Evolutionary conservation across 2,329 filamentous ascomycete genomes (phyloP).

Genomic region (Curvularia eragrostidis): DNA sequence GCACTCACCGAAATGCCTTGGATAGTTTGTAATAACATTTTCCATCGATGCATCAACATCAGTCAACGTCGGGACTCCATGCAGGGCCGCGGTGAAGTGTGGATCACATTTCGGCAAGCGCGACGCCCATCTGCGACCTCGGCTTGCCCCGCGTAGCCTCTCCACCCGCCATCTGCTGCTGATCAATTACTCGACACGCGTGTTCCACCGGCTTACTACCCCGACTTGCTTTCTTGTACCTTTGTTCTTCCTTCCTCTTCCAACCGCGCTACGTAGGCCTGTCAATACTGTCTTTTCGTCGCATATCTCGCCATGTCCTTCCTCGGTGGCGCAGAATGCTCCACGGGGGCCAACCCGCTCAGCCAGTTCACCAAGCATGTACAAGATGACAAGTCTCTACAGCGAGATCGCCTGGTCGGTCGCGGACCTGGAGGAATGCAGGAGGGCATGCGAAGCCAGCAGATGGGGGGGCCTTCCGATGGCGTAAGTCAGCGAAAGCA

Average conservation of each 20-base stretch:
- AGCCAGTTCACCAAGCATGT: slow-evolving; percentile 98
- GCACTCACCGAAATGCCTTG: slow-evolving; percentile 1
- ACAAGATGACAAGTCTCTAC: slow-evolving; percentile 92
- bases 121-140: slow-evolving; percentile 19
- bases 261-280: slow-evolving; percentile 8
- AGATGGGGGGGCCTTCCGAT: slow-evolving; percentile 74
- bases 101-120: slow-evolving; percentile 6
- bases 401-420: slow-evolving; percentile 86
- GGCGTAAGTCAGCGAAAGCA: slow-evolving; percentile 37
- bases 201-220: slow-evolving; percentile 4
- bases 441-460: slow-evolving; percentile 78
- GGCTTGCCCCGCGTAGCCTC: slow-evolving; percentile 26
- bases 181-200: slow-evolving; percentile 27
- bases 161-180: slow-evolving; percentile 32
- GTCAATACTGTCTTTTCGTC: background rate
- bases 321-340: slow-evolving; percentile 94
- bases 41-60: background rate
- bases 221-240: slow-evolving; percentile 10
- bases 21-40: slow-evolving; percentile 18
- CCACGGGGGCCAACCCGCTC: slow-evolving; percentile 91
- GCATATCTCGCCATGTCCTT: slow-evolving; percentile 76
- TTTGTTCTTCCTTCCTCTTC: slow-evolving; percentile 3
- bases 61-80: background rate
- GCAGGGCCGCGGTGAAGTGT: background rate
- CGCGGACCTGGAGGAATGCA: slow-evolving; percentile 72